These are phyloP conservation scores for Melocanna baccifera DNA, from an alignment of 176 grass and related monocot genomes.

Conservation along the genomic window DNA sequence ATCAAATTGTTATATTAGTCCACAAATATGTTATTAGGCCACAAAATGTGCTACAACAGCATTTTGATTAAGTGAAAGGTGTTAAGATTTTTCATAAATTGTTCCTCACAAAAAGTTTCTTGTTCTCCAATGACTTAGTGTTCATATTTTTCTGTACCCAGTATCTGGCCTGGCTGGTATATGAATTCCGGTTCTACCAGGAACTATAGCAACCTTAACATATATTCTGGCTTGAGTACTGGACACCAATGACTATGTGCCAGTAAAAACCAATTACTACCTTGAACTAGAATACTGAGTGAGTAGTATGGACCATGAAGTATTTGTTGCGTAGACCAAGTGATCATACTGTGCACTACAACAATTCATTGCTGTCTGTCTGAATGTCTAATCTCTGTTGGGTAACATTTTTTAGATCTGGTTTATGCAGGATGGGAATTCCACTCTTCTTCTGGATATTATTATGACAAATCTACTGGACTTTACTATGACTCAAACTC, in stretches of 20 bases:
- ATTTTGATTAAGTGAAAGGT: neutral
- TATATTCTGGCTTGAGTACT: neutral
- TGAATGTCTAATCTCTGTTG: neutral
- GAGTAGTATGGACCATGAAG: neutral
- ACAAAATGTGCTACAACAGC: neutral
- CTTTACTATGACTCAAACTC: slow-evolving; percentile 74
- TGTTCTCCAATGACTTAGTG: neutral
- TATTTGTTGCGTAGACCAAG: neutral
- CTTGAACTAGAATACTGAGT: neutral
- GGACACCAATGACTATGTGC: neutral
- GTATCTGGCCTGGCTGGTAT: neutral
- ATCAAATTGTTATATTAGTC: neutral
- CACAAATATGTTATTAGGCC: neutral
- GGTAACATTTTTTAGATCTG: slow-evolving; percentile 25
- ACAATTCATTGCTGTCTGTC: neutral
- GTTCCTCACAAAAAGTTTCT: neutral
- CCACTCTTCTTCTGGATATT: slow-evolving; percentile 64
- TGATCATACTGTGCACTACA: neutral
- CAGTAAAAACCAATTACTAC: neutral
- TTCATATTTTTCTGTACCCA: neutral
- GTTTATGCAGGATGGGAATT: slow-evolving; percentile 64
- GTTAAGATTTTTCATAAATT: neutral
- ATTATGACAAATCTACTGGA: slow-evolving; percentile 64
- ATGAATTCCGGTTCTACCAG: neutral
- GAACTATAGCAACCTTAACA: neutral